Evolutionary conservation across 1,139 yeast genomes (phyloP).

Genomic region (Kurtzmaniella quercitrusa): DNA sequence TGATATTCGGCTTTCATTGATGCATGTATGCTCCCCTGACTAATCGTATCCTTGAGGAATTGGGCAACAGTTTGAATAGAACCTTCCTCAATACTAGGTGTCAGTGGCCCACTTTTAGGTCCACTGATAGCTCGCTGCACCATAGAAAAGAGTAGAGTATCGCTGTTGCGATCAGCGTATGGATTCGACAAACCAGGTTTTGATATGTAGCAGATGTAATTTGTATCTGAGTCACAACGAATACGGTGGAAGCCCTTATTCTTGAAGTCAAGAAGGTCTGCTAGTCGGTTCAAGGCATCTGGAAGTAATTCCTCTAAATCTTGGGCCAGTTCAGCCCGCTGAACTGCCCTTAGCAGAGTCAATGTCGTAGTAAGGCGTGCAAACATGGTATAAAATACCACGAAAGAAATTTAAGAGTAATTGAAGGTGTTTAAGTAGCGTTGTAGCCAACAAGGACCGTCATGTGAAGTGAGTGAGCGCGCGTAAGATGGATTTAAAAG

Average conservation of each 20-base stretch:
- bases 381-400: not conserved
- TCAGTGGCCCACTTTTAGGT: not conserved
- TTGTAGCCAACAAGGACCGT: not conserved
- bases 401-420: not conserved
- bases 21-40: not conserved
- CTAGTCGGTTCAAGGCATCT: not conserved
- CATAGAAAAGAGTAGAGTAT: not conserved
- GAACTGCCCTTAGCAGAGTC: not conserved
- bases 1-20: not conserved
- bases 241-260: not conserved
- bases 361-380: not conserved
- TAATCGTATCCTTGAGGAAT: not conserved
- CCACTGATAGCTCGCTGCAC: not conserved
- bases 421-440: not conserved
- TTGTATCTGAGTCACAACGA: not conserved
- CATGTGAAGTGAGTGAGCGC: not conserved
- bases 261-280: not conserved
- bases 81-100: not conserved
- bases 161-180: not conserved
- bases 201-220: not conserved
- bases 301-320: not conserved
- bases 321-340: constrained; percentile 1
- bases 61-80: not conserved
- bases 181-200: not conserved
- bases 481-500: not conserved